These are phyloP conservation scores for Cephalotrichum gorgonifer DNA, from an alignment of 2,329 filamentous ascomycete genomes.

Conservation along the genomic window DNA sequence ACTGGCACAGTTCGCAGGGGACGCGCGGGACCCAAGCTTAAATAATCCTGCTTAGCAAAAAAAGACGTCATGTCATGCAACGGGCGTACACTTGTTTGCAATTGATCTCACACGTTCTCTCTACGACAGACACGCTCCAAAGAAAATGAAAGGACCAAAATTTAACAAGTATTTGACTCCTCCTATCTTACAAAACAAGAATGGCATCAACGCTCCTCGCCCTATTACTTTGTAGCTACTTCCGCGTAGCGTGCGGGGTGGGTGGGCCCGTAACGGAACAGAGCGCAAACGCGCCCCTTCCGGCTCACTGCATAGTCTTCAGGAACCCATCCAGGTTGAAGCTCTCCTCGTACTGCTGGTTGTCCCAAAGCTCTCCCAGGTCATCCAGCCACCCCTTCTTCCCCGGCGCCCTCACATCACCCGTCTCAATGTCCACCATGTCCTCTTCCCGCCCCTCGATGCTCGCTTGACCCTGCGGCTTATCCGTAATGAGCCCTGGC, in stretches of 20 bases:
- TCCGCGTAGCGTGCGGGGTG: too few relatives aligned
- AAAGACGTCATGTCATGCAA: background rate
- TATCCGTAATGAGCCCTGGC: slow-evolving; percentile 53
- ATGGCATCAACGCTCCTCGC: background rate
- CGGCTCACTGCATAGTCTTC: slow-evolving; percentile 67
- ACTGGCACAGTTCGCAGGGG: background rate
- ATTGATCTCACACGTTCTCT: background rate
- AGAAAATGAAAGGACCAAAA: background rate
- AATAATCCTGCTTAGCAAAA: background rate
- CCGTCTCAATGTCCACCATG: slow-evolving; percentile 86
- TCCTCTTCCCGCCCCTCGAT: slow-evolving; percentile 63
- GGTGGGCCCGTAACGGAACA: too few relatives aligned
- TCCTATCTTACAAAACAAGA: background rate
- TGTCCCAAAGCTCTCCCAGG: slow-evolving; percentile 92
- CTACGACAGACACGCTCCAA: background rate
- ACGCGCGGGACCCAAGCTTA: background rate
- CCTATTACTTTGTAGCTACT: too few relatives aligned
- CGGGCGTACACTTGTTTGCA: too few relatives aligned
- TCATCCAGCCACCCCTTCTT: slow-evolving; percentile 96
- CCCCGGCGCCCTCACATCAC: slow-evolving; percentile 89
- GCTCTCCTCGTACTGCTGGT: slow-evolving; percentile 95
- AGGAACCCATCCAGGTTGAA: slow-evolving; percentile 94
- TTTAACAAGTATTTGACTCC: background rate
- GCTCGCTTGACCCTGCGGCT: slow-evolving; percentile 35
- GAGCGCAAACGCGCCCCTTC: background rate